Evolutionary conservation across 2,329 filamentous ascomycete genomes (phyloP), one percentile per base, ranked within the genome.

Genomic region (Zarea fungicola): DNA sequence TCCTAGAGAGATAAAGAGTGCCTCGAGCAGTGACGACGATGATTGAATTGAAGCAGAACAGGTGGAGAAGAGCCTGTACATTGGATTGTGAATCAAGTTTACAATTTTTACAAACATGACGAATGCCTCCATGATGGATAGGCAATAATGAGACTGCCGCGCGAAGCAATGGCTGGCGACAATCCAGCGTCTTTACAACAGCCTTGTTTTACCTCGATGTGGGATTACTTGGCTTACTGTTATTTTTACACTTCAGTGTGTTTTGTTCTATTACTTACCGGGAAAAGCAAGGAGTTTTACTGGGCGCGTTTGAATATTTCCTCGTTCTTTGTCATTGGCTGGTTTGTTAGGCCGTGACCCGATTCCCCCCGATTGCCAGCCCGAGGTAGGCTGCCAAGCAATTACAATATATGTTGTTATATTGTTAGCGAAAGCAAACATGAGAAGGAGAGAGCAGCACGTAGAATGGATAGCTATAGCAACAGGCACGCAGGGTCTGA

Each of bases 1-100:
- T 0, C 55, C 56, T 1, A 56, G 63, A 23, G 58, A 51, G 13
- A 68, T 62, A 31, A 66, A 64, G 43, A 68, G 62, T 31, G 58
- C 34, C 54, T 53, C 6, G 62, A 67, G 37, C 22, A 48, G 46
- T 39, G 31, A 35, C 6, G 45, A 48, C 10, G 37, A 48, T 4
- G 57, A 47, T 11, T 5, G 21, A 25, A 35, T n/a, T 6, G 14
- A 18, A 2, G 21, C 6, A 21, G 21, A n/a, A 31, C 16, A n/a
- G 14, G 6, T 11, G 5, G 5, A 34, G 19, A 28, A 22, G 1
- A n/a, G 16, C 7, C 14, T 26, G 19, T 18, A n/a, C n/a, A n/a
- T n/a, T n/a, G n/a, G n/a, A n/a, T n/a, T n/a, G n/a, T n/a, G n/a
- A n/a, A n/a, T n/a, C n/a, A n/a, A n/a, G n/a, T n/a, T n/a, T n/a